Conservation (phyloP, 306 rosid species). For the Vicia faba region DNA sequence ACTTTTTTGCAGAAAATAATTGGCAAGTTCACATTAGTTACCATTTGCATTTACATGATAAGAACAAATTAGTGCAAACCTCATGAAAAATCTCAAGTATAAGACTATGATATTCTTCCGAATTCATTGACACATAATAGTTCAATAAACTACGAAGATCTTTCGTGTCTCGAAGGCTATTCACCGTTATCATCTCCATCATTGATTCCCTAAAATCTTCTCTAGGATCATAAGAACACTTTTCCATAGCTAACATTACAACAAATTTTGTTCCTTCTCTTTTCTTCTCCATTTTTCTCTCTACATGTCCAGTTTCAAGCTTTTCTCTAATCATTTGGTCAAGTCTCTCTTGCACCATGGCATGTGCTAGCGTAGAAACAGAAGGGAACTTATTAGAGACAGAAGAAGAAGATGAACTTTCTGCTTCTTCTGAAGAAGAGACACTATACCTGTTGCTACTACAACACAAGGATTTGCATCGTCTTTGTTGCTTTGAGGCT, state of each 20-base stretch:
- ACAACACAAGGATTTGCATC: constrained; percentile 74
- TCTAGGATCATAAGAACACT: constrained; percentile 74
- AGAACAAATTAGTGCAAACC: constrained; percentile 74
- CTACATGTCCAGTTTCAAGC: constrained; percentile 46
- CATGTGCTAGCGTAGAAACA: constrained; percentile 81
- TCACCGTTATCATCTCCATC: constrained; percentile 71
- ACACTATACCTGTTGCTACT: constrained; percentile 60
- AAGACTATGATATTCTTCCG: constrained; percentile 54
- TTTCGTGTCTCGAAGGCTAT: constrained; percentile 65
- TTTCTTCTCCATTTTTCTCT: constrained; percentile 55
- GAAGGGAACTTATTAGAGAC: constrained; percentile 65
- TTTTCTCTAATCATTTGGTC: constrained; percentile 81
- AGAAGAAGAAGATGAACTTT: constrained; percentile 55
- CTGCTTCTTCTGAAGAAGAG: constrained; percentile 87
- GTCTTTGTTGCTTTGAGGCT: constrained; percentile 59
- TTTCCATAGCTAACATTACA: constrained; percentile 89
- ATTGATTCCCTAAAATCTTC: constrained; percentile 84
- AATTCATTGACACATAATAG: constrained; percentile 84
- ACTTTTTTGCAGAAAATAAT: neutral
- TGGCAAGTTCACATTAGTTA: constrained; percentile 25
- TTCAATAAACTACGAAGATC: constrained; percentile 83
- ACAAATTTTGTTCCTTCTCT: constrained; percentile 65
- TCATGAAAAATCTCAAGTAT: constrained; percentile 76
- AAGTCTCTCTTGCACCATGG: constrained; percentile 95
- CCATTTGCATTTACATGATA: constrained; percentile 57